Evolutionary conservation across 2,329 filamentous ascomycete species (phyloP).

Genomic region (Neodidymelliopsis sp.): DNA sequence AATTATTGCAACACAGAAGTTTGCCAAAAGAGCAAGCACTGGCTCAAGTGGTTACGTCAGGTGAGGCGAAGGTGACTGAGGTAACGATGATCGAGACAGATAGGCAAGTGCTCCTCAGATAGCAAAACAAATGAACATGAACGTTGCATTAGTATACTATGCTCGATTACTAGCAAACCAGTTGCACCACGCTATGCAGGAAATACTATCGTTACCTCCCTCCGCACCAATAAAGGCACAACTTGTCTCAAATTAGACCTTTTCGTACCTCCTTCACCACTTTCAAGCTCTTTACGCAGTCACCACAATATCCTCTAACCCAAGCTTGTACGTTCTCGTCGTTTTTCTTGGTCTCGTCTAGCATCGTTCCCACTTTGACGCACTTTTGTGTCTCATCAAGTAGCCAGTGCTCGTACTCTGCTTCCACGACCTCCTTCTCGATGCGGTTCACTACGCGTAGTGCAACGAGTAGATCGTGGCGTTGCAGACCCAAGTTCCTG

Average conservation of each 20-base stretch:
- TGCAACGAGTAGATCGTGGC: slow-evolving; percentile 90
- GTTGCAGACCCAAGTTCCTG: slow-evolving; percentile 80
- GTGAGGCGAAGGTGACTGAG: too few species aligned
- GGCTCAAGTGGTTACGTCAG: too few species aligned
- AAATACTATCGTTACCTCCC: too few species aligned
- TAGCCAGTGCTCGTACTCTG: slow-evolving; percentile 95
- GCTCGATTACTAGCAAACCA: too few species aligned
- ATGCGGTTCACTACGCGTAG: slow-evolving; percentile 89
- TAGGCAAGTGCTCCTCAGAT: too few species aligned
- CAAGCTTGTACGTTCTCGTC: slow-evolving; percentile 60
- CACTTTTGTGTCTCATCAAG: slow-evolving; percentile 80
- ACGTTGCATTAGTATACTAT: too few species aligned
- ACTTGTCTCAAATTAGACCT: slow-evolving; percentile 14
- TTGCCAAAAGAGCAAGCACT: too few species aligned
- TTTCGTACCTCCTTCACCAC: slow-evolving; percentile 15
- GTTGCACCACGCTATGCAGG: not conserved
- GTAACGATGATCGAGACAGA: too few species aligned
- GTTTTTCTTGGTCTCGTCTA: slow-evolving; percentile 49
- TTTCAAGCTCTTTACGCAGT: slow-evolving; percentile 57
- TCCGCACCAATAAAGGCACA: not conserved
- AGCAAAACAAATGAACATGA: too few species aligned
- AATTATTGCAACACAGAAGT: too few species aligned
- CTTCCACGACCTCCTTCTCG: slow-evolving; percentile 82
- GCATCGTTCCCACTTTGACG: slow-evolving; percentile 64
- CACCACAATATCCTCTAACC: slow-evolving; percentile 69